Percentiles rank a stretch among this genome's conserved stretches.
phyloP scores from a whole-genome alignment of 441 rosid species.

The Gossypium lobatum region DNA sequence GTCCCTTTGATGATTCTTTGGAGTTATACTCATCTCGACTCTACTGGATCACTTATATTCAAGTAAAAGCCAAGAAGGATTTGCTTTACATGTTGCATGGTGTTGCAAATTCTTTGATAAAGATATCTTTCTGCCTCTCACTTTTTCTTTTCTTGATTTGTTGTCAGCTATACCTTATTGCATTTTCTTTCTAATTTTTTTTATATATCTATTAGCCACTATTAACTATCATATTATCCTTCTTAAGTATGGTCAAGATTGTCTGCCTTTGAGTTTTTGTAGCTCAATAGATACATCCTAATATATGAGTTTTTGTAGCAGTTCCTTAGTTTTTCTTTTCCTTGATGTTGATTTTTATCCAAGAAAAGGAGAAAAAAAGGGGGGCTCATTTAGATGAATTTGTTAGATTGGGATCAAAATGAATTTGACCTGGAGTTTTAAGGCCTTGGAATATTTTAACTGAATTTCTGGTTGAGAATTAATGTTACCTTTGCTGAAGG shows the following conservation, averaged over 20 bases:
- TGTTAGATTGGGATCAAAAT: not conserved
- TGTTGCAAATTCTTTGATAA: not conserved
- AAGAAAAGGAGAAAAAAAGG: not conserved
- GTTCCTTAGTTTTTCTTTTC: not conserved
- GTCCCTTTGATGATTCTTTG: not conserved
- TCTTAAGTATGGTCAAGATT: not conserved
- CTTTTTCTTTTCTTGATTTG: not conserved
- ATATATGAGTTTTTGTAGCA: not conserved
- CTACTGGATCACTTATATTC: not conserved
- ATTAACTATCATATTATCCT: not conserved
- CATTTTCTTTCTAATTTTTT: not conserved
- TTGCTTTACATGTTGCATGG: not conserved
- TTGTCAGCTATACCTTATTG: not conserved
- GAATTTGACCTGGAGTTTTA: slow-evolving; percentile 5
- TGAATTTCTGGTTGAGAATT: not conserved
- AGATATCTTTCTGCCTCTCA: not conserved
- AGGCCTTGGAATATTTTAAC: not conserved
- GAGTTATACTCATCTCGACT: not conserved
- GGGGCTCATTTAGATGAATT: not conserved
- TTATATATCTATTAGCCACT: not conserved
- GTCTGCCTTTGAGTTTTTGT: not conserved
- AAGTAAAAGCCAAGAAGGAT: not conserved
- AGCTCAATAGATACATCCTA: not conserved
- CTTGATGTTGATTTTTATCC: not conserved
- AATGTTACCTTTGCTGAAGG: not conserved